Evolutionary conservation across 164 flowering plant species (phyloP).

Genomic region (Piper betle): DNA sequence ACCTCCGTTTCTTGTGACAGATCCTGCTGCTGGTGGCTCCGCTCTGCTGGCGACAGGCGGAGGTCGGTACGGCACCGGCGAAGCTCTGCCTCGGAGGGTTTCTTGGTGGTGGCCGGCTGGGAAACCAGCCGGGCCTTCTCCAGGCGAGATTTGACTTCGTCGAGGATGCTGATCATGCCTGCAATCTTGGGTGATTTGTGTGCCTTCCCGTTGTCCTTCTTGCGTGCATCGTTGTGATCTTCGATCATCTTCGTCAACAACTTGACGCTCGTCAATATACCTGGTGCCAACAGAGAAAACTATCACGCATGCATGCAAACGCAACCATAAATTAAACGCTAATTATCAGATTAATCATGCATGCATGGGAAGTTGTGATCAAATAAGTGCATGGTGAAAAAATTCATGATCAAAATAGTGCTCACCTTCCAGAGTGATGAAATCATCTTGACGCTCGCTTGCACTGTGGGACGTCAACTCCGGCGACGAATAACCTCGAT

Average conservation of each 20-base stretch:
- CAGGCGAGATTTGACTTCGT: slow-evolving; percentile 37
- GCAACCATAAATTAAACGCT: no score
- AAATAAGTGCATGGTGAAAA: no score
- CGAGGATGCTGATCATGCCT: slow-evolving; percentile 53
- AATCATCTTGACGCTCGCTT: slow-evolving; percentile 2
- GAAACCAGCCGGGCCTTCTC: slow-evolving; percentile 25
- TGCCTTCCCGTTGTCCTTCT: slow-evolving; percentile 20
- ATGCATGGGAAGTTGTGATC: no score
- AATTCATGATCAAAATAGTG: neutral
- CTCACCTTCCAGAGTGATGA: neutral
- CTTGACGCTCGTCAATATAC: slow-evolving; percentile 45
- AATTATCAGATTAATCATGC: no score
- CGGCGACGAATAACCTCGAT: slow-evolving; percentile 19
- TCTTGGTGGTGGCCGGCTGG: neutral
- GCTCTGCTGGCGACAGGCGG: slow-evolving; percentile 9
- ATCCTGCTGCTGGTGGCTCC: slow-evolving; percentile 5
- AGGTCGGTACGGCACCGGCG: slow-evolving; percentile 54
- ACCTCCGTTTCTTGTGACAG: slow-evolving; percentile 21
- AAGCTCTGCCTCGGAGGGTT: slow-evolving; percentile 22
- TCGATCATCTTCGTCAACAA: slow-evolving; percentile 45
- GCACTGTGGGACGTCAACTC: slow-evolving; percentile 11
- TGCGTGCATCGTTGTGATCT: slow-evolving; percentile 44
- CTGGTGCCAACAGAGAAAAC: slow-evolving; percentile 4
- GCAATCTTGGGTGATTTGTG: slow-evolving; percentile 37
- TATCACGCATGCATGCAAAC: slow-evolving; percentile 1